Evolutionary conservation across 2,329 filamentous ascomycete genomes (phyloP).

Genomic region (Curvularia sp.): DNA sequence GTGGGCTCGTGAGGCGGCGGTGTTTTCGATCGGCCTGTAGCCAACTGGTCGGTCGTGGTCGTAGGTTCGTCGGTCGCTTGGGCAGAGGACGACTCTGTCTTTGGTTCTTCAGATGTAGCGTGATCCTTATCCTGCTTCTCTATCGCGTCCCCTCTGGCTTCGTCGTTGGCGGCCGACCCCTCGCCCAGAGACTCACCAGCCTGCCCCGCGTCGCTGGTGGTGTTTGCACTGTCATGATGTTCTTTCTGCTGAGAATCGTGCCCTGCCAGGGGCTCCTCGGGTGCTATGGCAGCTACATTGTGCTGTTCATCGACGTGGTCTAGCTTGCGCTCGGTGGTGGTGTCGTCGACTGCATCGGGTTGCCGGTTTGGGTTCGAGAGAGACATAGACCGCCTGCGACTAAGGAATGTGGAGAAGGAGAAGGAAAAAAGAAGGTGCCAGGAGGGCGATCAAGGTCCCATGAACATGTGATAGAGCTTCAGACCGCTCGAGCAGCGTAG

Average conservation of each 20-base stretch:
- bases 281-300: slow-evolving; percentile 8
- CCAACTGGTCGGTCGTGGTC: slow-evolving; percentile 26
- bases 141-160: slow-evolving; percentile 5
- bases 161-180: slow-evolving; percentile 15
- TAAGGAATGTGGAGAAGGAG: slow-evolving; percentile 10
- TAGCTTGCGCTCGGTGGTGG: slow-evolving; percentile 28
- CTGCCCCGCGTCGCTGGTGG: slow-evolving; percentile 34
- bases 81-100: slow-evolving; percentile 5
- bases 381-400: slow-evolving; percentile 47
- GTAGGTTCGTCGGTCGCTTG: slow-evolving; percentile 29
- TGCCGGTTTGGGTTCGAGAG: slow-evolving; percentile 41
- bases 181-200: slow-evolving; percentile 3
- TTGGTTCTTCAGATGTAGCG: not conserved
- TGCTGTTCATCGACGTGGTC: slow-evolving; percentile 22
- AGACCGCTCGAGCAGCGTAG: slow-evolving; percentile 11
- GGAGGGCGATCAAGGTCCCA: slow-evolving; percentile 29
- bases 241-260: slow-evolving; percentile 1
- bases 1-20: slow-evolving; percentile 30
- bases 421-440: not conserved
- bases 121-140: slow-evolving; percentile 3
- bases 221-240: slow-evolving; percentile 6
- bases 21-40: slow-evolving; percentile 23
- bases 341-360: slow-evolving; percentile 37
- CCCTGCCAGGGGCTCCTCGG: slow-evolving; percentile 2
- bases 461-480: slow-evolving; percentile 24